Evolutionary conservation across 2,329 filamentous ascomycete species (phyloP).

Genomic region (Tolypocladium cylindrosporum): DNA sequence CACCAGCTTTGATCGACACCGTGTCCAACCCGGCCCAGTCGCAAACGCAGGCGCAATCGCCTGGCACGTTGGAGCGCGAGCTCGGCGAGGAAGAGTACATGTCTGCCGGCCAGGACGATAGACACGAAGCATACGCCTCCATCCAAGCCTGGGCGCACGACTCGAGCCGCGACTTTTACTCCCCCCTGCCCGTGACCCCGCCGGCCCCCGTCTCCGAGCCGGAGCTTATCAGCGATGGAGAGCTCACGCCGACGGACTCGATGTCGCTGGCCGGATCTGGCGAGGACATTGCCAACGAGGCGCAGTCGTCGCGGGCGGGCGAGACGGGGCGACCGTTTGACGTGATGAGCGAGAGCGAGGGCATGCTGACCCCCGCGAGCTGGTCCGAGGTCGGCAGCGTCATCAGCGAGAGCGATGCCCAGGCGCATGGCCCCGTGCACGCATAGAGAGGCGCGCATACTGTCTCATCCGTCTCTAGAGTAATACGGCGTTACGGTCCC

Average conservation of each 20-base stretch:
- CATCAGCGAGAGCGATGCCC: constrained; percentile 42
- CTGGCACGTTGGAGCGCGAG: constrained; percentile 24
- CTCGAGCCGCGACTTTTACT: constrained; percentile 47
- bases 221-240: constrained; percentile 41
- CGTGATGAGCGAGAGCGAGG: constrained; percentile 49
- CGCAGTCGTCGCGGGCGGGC: constrained; percentile 23
- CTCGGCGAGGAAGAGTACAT: constrained; percentile 36
- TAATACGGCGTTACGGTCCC: not conserved
- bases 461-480: not conserved
- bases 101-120: constrained; percentile 38
- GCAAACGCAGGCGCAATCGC: constrained; percentile 8
- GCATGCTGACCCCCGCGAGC: constrained; percentile 48
- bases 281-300: constrained; percentile 36
- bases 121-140: constrained; percentile 42
- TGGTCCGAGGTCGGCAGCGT: constrained; percentile 58
- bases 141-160: constrained; percentile 57
- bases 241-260: constrained; percentile 50
- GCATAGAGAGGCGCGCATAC: constrained; percentile 10
- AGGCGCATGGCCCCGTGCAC: constrained; percentile 16
- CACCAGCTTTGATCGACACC: constrained; percentile 24
- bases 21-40: constrained; percentile 9
- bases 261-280: constrained; percentile 42
- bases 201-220: constrained; percentile 39
- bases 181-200: constrained; percentile 45
- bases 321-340: constrained; percentile 35